These are phyloP conservation scores for Sugiyamaella smithiae DNA, from an alignment of 805 yeast species.

Conservation along the genomic window DNA sequence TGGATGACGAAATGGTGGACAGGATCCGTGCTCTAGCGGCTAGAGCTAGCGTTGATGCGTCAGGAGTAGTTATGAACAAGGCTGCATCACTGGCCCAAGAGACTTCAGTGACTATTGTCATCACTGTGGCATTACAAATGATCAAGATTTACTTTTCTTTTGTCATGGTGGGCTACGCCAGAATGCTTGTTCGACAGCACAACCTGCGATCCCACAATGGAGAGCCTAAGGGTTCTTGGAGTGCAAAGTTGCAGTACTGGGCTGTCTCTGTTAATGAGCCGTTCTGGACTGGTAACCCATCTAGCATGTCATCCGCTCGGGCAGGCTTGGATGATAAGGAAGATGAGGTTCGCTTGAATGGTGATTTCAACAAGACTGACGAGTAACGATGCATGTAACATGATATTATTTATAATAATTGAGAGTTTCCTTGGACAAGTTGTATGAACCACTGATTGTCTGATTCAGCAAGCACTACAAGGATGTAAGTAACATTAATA, in stretches of 20 bases:
- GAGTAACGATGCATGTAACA: too few relatives aligned
- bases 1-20: background rate
- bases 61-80: slow-evolving; percentile 16
- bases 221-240: slow-evolving; percentile 31
- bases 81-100: slow-evolving; percentile 33
- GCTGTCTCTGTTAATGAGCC: slow-evolving; percentile 28
- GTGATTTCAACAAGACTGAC: background rate
- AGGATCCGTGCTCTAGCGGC: slow-evolving; percentile 6
- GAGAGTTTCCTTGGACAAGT: too few relatives aligned
- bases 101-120: slow-evolving; percentile 44
- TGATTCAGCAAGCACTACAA: too few relatives aligned
- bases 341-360: slow-evolving; percentile 3
- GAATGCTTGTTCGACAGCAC: slow-evolving; percentile 46
- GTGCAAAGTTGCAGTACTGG: slow-evolving; percentile 31
- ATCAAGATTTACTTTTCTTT: slow-evolving; percentile 54
- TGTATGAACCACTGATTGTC: too few relatives aligned
- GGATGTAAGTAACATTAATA: too few relatives aligned
- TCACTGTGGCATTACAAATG: slow-evolving; percentile 46
- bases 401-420: background rate
- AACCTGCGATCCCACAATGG: slow-evolving; percentile 37
- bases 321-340: background rate
- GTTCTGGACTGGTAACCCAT: slow-evolving; percentile 34
- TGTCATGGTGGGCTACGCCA: slow-evolving; percentile 55
- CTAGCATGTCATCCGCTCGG: background rate
- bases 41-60: slow-evolving; percentile 7